Percentiles rank a stretch among this genome's conserved stretches.
phyloP scores from a whole-genome alignment of 176 grass and related monocot species.

The Musa itinerans region DNA sequence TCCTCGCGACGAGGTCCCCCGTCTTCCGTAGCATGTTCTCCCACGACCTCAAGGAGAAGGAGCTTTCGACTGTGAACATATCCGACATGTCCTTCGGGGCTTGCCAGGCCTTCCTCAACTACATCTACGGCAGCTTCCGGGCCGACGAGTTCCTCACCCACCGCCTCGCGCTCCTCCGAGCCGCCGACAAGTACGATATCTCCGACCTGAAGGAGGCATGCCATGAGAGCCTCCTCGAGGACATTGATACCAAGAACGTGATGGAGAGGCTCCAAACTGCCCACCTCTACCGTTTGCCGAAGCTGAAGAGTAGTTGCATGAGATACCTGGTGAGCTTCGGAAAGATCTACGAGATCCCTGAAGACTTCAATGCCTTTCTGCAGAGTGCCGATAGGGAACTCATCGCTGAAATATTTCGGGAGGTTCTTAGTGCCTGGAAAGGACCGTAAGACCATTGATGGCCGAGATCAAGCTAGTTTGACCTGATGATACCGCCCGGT shows the following conservation, averaged over 20 bases:
- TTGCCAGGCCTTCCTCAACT: conserved; percentile 77
- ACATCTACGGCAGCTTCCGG: conserved; percentile 64
- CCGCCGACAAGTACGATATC: conserved; percentile 90
- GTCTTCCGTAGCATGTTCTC: conserved; percentile 96
- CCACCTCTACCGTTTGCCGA: conserved; percentile 44
- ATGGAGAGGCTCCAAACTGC: conserved; percentile 69
- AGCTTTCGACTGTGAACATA: conserved; percentile 64
- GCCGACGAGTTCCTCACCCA: conserved; percentile 59
- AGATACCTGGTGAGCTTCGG: conserved; percentile 83
- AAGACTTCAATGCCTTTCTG: conserved; percentile 63
- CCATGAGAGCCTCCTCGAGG: conserved; percentile 71
- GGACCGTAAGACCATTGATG: conserved; percentile 29
- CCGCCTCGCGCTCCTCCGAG: conserved; percentile 61
- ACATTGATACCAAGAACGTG: conserved; percentile 64
- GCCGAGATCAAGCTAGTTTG: neutral
- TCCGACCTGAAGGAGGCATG: conserved; percentile 75
- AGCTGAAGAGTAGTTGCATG: conserved; percentile 70
- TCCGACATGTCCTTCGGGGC: conserved; percentile 72
- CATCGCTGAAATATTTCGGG: conserved; percentile 70
- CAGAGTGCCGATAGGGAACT: conserved; percentile 73
- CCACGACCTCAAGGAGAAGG: conserved; percentile 85
- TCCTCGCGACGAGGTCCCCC: conserved; percentile 53
- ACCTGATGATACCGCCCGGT: neutral
- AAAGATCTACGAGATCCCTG: conserved; percentile 83
- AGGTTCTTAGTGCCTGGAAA: conserved; percentile 74